A percentile compares a stretch with the other conserved stretches of the same genome.
Evolutionary conservation across 257 asterid genomes (phyloP).

Genomic region (Echium plantagineum): DNA sequence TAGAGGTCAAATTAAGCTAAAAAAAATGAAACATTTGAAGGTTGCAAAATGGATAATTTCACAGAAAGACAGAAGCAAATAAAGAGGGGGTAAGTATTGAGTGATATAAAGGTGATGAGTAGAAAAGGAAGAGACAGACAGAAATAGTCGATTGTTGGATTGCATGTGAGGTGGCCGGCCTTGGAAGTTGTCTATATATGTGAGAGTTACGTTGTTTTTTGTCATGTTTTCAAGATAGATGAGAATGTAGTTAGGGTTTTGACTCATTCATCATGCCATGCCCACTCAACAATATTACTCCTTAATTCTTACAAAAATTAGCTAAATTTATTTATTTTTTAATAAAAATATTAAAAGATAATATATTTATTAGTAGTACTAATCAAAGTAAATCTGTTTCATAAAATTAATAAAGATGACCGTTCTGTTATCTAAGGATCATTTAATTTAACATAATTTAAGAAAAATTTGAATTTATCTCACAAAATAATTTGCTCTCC

Average conservation of each 20-base stretch:
- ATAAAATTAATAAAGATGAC: too few species aligned
- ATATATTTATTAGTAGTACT: too few species aligned
- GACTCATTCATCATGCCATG: constrained; percentile 59
- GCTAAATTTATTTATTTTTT: too few species aligned
- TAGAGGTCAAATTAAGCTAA: constrained; percentile 29
- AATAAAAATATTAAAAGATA: too few species aligned
- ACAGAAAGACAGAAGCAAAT: constrained; percentile 5
- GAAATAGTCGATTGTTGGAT: constrained; percentile 8
- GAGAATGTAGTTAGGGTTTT: constrained; percentile 28
- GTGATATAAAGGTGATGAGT: constrained; percentile 8
- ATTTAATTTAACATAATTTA: too few species aligned
- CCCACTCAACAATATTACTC: constrained; percentile 22
- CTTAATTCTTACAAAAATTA: too few species aligned
- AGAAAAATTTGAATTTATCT: too few species aligned
- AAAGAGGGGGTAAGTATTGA: constrained; percentile 7
- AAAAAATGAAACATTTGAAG: constrained; percentile 17
- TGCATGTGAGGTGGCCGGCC: constrained; percentile 72
- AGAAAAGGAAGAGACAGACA: neutral
- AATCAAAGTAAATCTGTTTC: too few species aligned
- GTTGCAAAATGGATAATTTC: constrained; percentile 16
- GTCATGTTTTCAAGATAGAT: constrained; percentile 30
- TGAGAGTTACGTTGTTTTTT: constrained; percentile 33
- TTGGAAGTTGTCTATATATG: constrained; percentile 40
- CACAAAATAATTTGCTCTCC: too few species aligned
- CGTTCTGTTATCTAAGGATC: too few species aligned